Evolutionary conservation across 129 eudicot genomes (phyloP).

Genomic region (Apium graveolens): DNA sequence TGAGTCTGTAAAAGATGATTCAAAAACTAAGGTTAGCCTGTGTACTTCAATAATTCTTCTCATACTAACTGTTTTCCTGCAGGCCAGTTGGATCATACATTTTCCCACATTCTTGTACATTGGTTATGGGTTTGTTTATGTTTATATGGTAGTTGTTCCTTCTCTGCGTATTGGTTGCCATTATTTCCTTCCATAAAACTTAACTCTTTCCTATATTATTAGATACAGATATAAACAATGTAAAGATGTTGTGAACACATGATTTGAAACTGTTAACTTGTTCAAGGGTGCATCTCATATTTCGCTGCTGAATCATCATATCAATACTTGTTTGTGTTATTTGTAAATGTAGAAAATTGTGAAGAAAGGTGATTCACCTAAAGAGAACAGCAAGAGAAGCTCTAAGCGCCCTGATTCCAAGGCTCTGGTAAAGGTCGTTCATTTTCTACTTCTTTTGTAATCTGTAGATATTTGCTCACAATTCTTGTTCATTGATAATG

Average conservation of each 20-base stretch:
- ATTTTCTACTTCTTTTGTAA: too few relatives aligned
- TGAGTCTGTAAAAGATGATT: constrained; percentile 13
- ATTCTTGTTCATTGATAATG: background rate
- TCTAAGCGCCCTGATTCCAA: constrained; percentile 63
- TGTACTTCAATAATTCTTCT: background rate
- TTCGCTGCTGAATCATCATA: background rate
- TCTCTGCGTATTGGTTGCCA: background rate
- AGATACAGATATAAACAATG: background rate
- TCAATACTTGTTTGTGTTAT: background rate
- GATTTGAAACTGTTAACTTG: background rate
- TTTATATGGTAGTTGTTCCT: background rate
- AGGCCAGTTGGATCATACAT: background rate
- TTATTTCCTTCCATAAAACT: background rate
- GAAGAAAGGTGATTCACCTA: constrained; percentile 28
- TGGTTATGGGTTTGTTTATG: background rate
- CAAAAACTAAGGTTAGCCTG: constrained; percentile 36
- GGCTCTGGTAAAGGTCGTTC: constrained; percentile 54
- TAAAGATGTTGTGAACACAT: background rate
- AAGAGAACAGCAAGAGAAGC: constrained; percentile 17
- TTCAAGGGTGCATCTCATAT: background rate
- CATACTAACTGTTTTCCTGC: background rate
- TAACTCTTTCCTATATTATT: background rate
- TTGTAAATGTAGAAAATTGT: constrained; percentile 10
- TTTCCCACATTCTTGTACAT: background rate
- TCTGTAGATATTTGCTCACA: background rate